Evolutionary conservation across 164 flowering plant species (phyloP), one percentile per base, ranked within the genome.

Genomic region (Vitis rotundifolia): DNA sequence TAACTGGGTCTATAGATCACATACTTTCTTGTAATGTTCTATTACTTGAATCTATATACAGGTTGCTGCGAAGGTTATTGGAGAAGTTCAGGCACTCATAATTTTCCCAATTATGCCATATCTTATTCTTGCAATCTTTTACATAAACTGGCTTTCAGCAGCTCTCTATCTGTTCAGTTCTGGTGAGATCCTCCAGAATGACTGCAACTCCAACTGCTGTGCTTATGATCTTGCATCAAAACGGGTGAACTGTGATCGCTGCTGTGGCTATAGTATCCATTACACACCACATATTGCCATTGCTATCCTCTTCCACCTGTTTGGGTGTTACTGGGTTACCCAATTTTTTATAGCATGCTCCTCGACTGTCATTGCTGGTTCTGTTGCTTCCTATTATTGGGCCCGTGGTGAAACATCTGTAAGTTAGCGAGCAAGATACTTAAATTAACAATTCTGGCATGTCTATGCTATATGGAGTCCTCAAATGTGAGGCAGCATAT

Each of bases 301-400:
- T 76, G 85, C 97, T 60, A 88, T 95, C 68, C 80, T 95, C 64
- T 93, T 95, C 75, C 99, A 95, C 80, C 78, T 95, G 57, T 87
- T 95, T 78, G 97, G 98, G 19, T 84, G 94, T 72, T 95, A 86
- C 78, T 95, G 99, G 99, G 96, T 93, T 26, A 93, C 98, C 2
- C 92, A 95, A 65, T 95, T 95, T 72, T 73, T 93, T 47, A 79
- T 82, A 29, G 98, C 98, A 28, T 87, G 82, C 77, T 95, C 99
- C n/a, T 84, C 96, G 26, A 93, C 99, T 14, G 97, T 93, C n/a
- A 87, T 93, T 80, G 98, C 99, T 2, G 98, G 99, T 22, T 91
- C 99, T 68, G 99, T 95, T 71, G 98, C 99, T 64, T 93, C 98
- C 5, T 91, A 93, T 79, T 95, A 95, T 79, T 95, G 99, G 99